Conservation (phyloP, 2,329 filamentous ascomycete genomes). For the Pestalotiopsis sp. region DNA sequence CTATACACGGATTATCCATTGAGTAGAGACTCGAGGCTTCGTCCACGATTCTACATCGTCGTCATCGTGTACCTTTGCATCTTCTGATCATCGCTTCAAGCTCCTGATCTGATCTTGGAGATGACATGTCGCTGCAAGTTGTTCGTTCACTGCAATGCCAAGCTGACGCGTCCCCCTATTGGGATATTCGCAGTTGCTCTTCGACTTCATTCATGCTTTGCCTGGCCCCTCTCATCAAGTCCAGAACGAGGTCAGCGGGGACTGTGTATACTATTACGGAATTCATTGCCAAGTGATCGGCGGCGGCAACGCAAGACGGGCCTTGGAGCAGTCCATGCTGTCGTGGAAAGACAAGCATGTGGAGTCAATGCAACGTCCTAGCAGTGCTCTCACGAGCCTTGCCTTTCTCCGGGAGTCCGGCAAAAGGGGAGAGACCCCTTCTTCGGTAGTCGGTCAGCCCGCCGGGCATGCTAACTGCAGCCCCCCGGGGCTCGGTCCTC, state of each 20-base stretch:
- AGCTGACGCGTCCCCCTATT: background rate
- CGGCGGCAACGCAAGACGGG: background rate
- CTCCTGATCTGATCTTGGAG: background rate
- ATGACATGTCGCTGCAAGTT: background rate
- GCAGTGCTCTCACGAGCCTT: background rate
- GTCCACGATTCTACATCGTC: too few species aligned
- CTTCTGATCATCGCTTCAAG: background rate
- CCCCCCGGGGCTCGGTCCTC: too few species aligned
- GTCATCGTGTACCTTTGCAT: too few species aligned
- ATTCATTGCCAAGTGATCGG: background rate
- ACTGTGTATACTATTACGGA: background rate
- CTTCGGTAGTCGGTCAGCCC: background rate
- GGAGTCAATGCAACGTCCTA: background rate
- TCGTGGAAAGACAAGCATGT: background rate
- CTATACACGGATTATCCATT: too few species aligned
- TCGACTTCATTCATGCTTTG: background rate
- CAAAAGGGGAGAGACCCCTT: background rate
- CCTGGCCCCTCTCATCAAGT: background rate
- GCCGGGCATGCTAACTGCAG: too few species aligned
- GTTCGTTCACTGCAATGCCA: background rate
- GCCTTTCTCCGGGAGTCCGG: background rate
- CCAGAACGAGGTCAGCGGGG: background rate
- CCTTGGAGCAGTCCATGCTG: background rate
- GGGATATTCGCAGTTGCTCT: background rate
- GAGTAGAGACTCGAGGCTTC: background rate